A percentile compares a stretch with the other conserved stretches of the same genome.
These are phyloP conservation scores for Candida germanica DNA, from an alignment of 805 yeast species.

Conservation along the genomic window DNA sequence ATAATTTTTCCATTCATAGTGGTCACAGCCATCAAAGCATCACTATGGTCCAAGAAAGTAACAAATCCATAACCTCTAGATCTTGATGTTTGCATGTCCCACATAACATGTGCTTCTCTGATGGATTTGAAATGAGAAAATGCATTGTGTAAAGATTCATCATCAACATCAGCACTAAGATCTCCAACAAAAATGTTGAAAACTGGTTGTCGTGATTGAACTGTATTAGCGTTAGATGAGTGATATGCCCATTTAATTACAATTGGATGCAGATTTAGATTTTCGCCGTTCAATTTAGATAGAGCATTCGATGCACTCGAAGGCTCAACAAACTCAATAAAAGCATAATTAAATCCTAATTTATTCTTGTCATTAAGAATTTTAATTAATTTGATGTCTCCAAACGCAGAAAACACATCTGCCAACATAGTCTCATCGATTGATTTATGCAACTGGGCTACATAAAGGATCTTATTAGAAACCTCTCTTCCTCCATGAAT, in stretches of 20 bases:
- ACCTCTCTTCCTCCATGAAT: slow-evolving; percentile 79
- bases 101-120: slow-evolving; percentile 88
- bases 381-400: slow-evolving; percentile 62
- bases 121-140: slow-evolving; percentile 59
- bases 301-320: slow-evolving; percentile 62
- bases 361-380: slow-evolving; percentile 73
- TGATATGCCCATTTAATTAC: slow-evolving; percentile 82
- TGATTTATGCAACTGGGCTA: slow-evolving; percentile 66
- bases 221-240: slow-evolving; percentile 61
- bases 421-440: slow-evolving; percentile 61
- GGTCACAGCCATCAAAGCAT: slow-evolving; percentile 71
- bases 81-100: slow-evolving; percentile 94
- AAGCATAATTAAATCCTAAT: slow-evolving; percentile 76
- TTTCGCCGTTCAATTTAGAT: slow-evolving; percentile 55
- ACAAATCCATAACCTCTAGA: slow-evolving; percentile 92
- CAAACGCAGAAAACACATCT: slow-evolving; percentile 61
- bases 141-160: slow-evolving; percentile 59
- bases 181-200: slow-evolving; percentile 86
- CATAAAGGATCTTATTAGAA: slow-evolving; percentile 69
- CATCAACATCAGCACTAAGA: slow-evolving; percentile 76
- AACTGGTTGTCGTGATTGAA: slow-evolving; percentile 39
- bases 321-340: slow-evolving; percentile 66
- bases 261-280: slow-evolving; percentile 53
- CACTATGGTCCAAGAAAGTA: slow-evolving; percentile 60
- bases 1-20: slow-evolving; percentile 72